Evolutionary conservation across 495 filamentous ascomycete genomes (phyloP), one percentile per base, ranked within the genome.

Genomic region (Clohesyomyces aquaticus): DNA sequence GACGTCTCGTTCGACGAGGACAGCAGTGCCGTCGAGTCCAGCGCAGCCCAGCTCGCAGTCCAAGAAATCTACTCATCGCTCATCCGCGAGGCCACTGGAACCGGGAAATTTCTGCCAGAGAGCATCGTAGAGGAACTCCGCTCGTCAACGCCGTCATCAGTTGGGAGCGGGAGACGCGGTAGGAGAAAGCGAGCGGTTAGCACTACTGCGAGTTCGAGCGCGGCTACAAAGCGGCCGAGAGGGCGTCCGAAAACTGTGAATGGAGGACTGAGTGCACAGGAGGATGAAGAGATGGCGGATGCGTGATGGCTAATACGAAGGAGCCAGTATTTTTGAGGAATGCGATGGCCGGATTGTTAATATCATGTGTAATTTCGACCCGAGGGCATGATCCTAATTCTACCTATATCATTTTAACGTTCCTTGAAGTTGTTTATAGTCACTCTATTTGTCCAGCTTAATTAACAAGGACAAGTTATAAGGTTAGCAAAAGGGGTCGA

Each of bases 1-100:
- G 64, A 59, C 23, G 47, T 28, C 4, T 55, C 46, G 19, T 27
- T 56, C 26, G 32, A 46, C 4, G 53, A 64, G 22, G 61, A 23
- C 1, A 55, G 19, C 23, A 23, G 14, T 11, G 18, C 19, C 1
- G 49, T 59, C 0, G 67, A 60, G 6, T 21, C 10, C 2, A 45
- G 32, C 19, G 48, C 66, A 11, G 41, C 54, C 21, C 52, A 70
- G 47, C 56, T 43, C 11, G 67, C 67, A 9, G 56, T 66, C 32
- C 28, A 64, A 4, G 67, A 66, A 4, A 38, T 72, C 6, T 70
- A 68, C 53, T 21, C 55, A 1, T 38, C 60, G 9, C 52, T 72
- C 26, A 45, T 72, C 10, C 51, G 48, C 4, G 67, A 72, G 55
- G 70, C 70, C 25, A 51, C 45, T 10, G 58, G 69, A 4, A 57